Conservation (phyloP, 495 filamentous ascomycete species). For the Neurospora sp. region DNA sequence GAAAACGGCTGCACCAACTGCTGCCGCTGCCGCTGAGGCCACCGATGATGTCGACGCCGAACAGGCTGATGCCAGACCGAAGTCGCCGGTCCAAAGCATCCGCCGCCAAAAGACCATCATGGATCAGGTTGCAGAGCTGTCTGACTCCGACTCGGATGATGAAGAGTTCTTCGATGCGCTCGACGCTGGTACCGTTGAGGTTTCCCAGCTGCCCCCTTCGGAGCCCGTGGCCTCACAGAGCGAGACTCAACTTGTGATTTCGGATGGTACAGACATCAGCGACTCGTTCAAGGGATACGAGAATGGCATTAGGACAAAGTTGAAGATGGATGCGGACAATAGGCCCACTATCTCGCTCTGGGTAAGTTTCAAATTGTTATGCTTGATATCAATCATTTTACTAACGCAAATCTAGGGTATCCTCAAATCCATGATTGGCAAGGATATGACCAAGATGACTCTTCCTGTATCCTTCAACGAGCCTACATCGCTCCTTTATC, state of each 20-base stretch:
- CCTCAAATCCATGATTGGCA: constrained; percentile 98
- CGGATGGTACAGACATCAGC: constrained; percentile 50
- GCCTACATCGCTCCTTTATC: constrained; percentile 91
- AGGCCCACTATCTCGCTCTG: constrained; percentile 90
- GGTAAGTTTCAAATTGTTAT: constrained; percentile 46
- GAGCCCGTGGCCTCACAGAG: constrained; percentile 32
- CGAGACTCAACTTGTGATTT: constrained; percentile 28
- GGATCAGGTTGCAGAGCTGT: constrained; percentile 52
- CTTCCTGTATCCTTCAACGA: constrained; percentile 98
- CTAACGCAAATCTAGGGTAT: constrained; percentile 56
- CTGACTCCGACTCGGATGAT: constrained; percentile 70
- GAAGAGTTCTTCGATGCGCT: constrained; percentile 98
- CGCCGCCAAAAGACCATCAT: constrained; percentile 48
- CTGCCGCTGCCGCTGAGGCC: constrained; percentile 16
- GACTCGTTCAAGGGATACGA: constrained; percentile 86
- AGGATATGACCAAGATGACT: constrained; percentile 99
- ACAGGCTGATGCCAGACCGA: constrained; percentile 23
- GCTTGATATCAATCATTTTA: not conserved
- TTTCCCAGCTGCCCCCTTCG: constrained; percentile 43
- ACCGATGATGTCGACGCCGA: constrained; percentile 20
- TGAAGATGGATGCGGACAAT: constrained; percentile 89
- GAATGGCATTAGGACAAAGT: constrained; percentile 60
- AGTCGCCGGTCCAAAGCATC: constrained; percentile 35
- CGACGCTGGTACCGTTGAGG: constrained; percentile 82
- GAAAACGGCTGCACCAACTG: constrained; percentile 27